A percentile compares a stretch with the other conserved stretches of the same genome.
Conservation (phyloP, 2,329 filamentous ascomycete species). For the Trichoderma sp. region DNA sequence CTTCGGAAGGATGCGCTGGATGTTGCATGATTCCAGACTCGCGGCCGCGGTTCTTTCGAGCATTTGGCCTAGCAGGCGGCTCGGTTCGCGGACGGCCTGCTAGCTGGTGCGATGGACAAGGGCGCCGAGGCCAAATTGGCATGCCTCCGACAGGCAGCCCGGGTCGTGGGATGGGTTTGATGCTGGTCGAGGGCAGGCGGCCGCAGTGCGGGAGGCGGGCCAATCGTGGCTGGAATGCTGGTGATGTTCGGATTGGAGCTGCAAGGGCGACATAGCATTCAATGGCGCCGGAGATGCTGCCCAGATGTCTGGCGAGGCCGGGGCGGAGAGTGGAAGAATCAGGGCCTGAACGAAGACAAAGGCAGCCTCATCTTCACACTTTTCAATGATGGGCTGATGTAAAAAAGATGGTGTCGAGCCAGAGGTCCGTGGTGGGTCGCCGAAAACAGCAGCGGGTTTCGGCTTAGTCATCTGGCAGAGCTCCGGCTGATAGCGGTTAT, state of each 20-base stretch:
- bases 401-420: conserved; percentile 28
- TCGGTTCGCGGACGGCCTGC: conserved; percentile 14
- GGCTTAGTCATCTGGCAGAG: conserved; percentile 12
- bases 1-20: conserved; percentile 54
- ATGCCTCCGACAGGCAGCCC: conserved; percentile 25
- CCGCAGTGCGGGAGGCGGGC: conserved; percentile 3
- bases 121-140: conserved; percentile 4
- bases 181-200: conserved; percentile 1
- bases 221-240: conserved; percentile 14
- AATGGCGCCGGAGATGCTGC: background rate
- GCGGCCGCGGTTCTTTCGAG: conserved; percentile 61
- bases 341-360: conserved; percentile 3
- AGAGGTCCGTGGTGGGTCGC: conserved; percentile 24
- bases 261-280: conserved; percentile 27
- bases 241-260: background rate
- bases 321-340: conserved; percentile 5
- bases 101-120: conserved; percentile 15
- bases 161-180: background rate
- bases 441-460: background rate
- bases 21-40: conserved; percentile 57
- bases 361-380: conserved; percentile 26
- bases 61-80: conserved; percentile 45
- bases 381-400: conserved; percentile 25
- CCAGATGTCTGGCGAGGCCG: background rate
- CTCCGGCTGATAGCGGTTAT: conserved; percentile 19